phyloP scores from a whole-genome alignment of 331 rosid genomes.

The Pyrus hybrid region DNA sequence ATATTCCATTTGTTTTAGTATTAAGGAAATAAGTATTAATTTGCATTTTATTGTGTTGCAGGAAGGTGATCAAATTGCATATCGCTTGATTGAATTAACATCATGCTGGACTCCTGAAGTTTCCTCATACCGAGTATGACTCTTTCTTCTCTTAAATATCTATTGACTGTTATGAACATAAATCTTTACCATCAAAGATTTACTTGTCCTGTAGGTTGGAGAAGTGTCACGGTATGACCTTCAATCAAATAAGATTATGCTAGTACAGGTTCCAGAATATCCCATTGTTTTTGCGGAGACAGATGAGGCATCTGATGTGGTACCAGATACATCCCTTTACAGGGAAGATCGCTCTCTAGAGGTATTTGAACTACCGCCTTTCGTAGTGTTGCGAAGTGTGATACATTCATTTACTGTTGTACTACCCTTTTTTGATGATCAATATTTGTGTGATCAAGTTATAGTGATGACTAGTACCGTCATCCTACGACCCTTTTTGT shows the following conservation, averaged over 20 bases:
- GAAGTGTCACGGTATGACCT: slow-evolving; percentile 43
- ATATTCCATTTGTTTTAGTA: not conserved
- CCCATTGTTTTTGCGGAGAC: slow-evolving; percentile 55
- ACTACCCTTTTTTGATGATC: too few species aligned
- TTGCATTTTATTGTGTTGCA: slow-evolving; percentile 27
- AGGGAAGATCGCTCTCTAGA: slow-evolving; percentile 83
- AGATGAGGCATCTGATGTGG: slow-evolving; percentile 39
- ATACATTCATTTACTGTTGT: not conserved
- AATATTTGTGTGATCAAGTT: not conserved
- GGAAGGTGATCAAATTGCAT: slow-evolving; percentile 75
- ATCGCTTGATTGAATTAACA: slow-evolving; percentile 82
- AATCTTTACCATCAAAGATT: not conserved
- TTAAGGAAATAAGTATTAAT: slow-evolving; percentile 1
- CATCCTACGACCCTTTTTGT: not conserved
- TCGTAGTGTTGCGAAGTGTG: not conserved
- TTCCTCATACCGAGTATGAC: slow-evolving; percentile 70
- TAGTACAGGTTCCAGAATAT: slow-evolving; percentile 60
- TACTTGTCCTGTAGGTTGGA: slow-evolving; percentile 58
- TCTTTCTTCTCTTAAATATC: slow-evolving; percentile 15
- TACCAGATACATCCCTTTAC: slow-evolving; percentile 45
- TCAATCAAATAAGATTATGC: slow-evolving; percentile 41
- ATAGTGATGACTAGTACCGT: not conserved
- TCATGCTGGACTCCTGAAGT: slow-evolving; percentile 83
- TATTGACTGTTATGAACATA: not conserved
- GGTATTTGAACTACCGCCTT: slow-evolving; percentile 31